Percentiles rank a stretch among this genome's conserved stretches.
Conservation (phyloP, 2,329 filamentous ascomycete species). For the Furcasterigmium sp. region DNA sequence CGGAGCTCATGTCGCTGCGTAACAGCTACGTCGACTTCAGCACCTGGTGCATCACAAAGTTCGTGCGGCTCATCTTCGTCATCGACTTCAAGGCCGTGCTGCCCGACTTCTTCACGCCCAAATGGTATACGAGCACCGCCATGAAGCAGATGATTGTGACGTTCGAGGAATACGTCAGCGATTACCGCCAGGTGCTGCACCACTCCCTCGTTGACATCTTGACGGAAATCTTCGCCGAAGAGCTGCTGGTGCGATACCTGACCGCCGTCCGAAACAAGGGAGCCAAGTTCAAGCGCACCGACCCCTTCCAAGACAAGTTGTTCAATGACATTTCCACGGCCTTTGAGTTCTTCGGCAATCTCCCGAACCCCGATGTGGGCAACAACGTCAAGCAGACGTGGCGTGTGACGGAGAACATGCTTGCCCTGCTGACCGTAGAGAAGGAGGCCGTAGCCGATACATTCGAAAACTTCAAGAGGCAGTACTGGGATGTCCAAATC, state of each 20-base stretch:
- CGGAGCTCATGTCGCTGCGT: conserved; percentile 69
- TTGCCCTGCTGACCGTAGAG: conserved; percentile 73
- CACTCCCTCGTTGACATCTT: conserved; percentile 86
- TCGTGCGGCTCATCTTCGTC: conserved; percentile 80
- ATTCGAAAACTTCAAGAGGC: conserved; percentile 76
- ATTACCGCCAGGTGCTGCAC: conserved; percentile 81
- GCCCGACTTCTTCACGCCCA: conserved; percentile 82
- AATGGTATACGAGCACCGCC: conserved; percentile 81
- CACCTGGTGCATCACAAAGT: conserved; percentile 85
- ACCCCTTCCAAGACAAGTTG: conserved; percentile 89
- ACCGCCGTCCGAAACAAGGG: conserved; percentile 81
- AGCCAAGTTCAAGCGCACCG: conserved; percentile 78
- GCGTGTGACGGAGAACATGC: conserved; percentile 82
- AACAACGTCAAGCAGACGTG: conserved; percentile 82
- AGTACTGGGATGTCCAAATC: conserved; percentile 92
- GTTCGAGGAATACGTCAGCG: conserved; percentile 88
- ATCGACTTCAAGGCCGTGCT: conserved; percentile 84
- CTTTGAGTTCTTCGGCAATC: conserved; percentile 79
- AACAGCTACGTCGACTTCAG: conserved; percentile 94
- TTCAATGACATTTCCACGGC: conserved; percentile 87
- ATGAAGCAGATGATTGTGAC: conserved; percentile 94
- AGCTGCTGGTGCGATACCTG: conserved; percentile 83
- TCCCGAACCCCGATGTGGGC: conserved; percentile 64
- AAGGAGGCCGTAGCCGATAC: conserved; percentile 67
- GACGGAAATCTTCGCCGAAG: conserved; percentile 87